Conservation (phyloP, 495 filamentous ascomycete genomes). For the Podospora pseudoanserina region DNA sequence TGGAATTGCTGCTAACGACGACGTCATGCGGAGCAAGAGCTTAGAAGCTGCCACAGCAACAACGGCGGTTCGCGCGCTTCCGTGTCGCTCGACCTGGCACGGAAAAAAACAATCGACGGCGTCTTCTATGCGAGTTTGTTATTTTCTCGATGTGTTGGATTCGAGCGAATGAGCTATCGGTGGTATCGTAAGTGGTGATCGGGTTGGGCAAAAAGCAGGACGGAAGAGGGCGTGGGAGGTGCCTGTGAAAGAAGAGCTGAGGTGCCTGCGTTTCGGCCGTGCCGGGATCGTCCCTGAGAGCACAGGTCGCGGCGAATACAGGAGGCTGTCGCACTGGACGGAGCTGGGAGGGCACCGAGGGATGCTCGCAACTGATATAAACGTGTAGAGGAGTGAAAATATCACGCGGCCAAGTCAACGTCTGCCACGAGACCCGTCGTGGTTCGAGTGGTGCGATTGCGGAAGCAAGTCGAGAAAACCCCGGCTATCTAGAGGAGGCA, state of each 20-base stretch:
- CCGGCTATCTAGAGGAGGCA: background rate
- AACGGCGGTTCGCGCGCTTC: constrained; percentile 12
- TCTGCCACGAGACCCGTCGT: constrained; percentile 31
- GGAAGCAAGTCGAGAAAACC: constrained; percentile 10
- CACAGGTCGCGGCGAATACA: constrained; percentile 1
- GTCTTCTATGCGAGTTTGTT: background rate
- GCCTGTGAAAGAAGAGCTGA: background rate
- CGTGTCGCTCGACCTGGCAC: constrained; percentile 12
- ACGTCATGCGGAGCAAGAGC: constrained; percentile 35
- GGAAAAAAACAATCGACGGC: background rate
- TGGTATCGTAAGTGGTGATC: background rate
- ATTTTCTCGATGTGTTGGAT: background rate
- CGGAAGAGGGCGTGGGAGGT: background rate
- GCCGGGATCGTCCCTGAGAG: background rate
- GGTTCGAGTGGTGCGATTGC: constrained; percentile 20
- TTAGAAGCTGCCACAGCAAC: constrained; percentile 9
- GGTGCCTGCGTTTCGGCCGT: background rate
- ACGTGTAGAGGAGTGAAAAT: background rate
- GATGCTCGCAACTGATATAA: background rate
- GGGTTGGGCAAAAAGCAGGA: background rate
- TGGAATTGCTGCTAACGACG: constrained; percentile 31
- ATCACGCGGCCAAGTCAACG: constrained; percentile 30
- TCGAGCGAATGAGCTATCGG: background rate
- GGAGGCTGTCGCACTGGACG: background rate
- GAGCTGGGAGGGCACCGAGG: background rate